Conservation (phyloP, 768 basidiomycete genomes). For the Rhodotorula toruloides region DNA sequence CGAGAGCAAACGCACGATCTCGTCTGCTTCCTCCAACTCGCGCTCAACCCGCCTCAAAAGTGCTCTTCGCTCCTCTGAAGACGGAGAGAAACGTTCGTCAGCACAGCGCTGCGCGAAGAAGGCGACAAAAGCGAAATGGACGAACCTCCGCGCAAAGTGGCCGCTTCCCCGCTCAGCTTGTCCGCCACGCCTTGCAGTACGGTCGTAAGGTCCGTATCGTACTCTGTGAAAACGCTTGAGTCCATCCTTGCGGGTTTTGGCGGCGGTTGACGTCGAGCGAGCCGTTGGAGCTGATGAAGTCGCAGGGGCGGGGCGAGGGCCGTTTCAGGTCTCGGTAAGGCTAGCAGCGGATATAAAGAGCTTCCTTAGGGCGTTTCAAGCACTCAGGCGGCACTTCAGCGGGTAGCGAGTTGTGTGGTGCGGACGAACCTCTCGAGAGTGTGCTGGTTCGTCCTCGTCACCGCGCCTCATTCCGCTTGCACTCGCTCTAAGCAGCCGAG, state of each 20-base stretch:
- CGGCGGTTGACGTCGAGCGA: slow-evolving; percentile 38
- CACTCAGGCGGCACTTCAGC: too few species aligned
- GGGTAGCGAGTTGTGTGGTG: too few species aligned
- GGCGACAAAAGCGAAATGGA: background rate
- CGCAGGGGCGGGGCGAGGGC: background rate
- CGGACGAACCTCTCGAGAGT: too few species aligned
- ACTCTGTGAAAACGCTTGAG: slow-evolving; percentile 45
- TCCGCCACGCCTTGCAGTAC: slow-evolving; percentile 67
- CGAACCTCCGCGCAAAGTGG: slow-evolving; percentile 66
- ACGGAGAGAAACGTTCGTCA: background rate
- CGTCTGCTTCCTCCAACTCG: slow-evolving; percentile 88
- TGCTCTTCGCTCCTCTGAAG: slow-evolving; percentile 71
- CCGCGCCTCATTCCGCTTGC: background rate
- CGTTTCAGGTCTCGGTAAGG: too few species aligned
- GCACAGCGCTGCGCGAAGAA: background rate
- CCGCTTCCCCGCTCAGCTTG: slow-evolving; percentile 68
- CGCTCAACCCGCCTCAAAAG: slow-evolving; percentile 78
- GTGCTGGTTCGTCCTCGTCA: too few species aligned
- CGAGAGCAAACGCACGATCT: slow-evolving; percentile 63
- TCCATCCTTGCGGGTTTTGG: slow-evolving; percentile 6
- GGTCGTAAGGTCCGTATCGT: slow-evolving; percentile 85
- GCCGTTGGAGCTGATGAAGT: background rate
- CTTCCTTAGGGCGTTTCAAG: too few species aligned
- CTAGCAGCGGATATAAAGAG: too few species aligned
- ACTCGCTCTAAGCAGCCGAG: background rate